These are phyloP conservation scores for Castanopsis chinensis DNA, from an alignment of 306 rosid genomes.

Conservation along the genomic window DNA sequence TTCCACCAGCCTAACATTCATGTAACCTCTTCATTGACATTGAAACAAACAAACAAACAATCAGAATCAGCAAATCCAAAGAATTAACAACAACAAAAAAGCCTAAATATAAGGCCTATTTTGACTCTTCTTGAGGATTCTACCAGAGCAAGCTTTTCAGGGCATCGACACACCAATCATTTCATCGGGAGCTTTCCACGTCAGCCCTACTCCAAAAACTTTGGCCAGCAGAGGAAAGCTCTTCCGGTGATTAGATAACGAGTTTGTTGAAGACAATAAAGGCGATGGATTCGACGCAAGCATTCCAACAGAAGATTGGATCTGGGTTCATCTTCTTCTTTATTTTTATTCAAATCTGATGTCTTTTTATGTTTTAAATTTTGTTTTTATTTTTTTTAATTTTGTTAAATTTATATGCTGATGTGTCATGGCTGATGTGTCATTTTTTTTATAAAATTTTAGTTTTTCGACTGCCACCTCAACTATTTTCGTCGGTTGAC, in stretches of 20 bases:
- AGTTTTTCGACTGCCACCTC: too few relatives aligned
- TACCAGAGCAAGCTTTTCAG: conserved; percentile 95
- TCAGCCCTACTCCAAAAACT: conserved; percentile 63
- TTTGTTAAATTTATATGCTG: too few relatives aligned
- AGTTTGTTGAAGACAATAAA: conserved; percentile 25
- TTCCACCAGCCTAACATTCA: conserved; percentile 75
- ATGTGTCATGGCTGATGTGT: too few relatives aligned
- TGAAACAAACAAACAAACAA: conserved; percentile 23
- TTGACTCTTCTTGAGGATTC: not conserved
- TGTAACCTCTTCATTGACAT: conserved; percentile 90
- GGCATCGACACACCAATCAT: conserved; percentile 96
- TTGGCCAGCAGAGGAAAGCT: conserved; percentile 73
- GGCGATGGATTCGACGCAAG: conserved; percentile 73
- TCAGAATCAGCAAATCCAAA: conserved; percentile 10
- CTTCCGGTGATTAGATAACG: conserved; percentile 68
- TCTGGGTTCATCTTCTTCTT: too few relatives aligned
- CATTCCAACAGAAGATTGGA: conserved; percentile 72
- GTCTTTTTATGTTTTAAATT: too few relatives aligned
- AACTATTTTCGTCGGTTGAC: too few relatives aligned
- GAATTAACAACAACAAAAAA: not conserved
- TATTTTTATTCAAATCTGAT: too few relatives aligned
- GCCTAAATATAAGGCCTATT: too few relatives aligned
- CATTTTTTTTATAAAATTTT: too few relatives aligned
- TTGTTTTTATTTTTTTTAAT: too few relatives aligned
- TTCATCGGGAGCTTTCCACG: conserved; percentile 91